phyloP scores from a whole-genome alignment of 768 basidiomycete genomes.

The Neoboletus magnificus region DNA sequence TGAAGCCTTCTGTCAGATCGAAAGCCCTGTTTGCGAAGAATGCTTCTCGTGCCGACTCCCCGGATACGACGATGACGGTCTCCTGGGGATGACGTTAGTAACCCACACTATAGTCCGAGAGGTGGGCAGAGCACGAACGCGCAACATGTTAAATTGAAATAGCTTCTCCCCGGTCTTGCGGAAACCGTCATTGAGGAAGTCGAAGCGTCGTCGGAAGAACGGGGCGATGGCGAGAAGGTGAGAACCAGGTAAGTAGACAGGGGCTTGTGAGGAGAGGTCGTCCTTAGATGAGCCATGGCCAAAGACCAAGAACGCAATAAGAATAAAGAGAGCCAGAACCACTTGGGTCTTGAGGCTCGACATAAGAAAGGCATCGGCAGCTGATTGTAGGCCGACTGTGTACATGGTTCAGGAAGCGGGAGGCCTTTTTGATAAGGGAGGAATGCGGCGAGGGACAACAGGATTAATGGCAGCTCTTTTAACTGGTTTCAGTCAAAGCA shows the following conservation, averaged over 20 bases:
- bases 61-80: slow-evolving; percentile 72
- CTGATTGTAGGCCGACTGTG: slow-evolving; percentile 40
- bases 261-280: slow-evolving; percentile 40
- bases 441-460: slow-evolving; percentile 21
- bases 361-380: slow-evolving; percentile 36
- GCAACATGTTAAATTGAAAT: slow-evolving; percentile 68
- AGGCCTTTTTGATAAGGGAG: slow-evolving; percentile 25
- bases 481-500: slow-evolving; percentile 12
- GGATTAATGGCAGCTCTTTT: slow-evolving; percentile 27
- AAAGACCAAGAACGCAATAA: slow-evolving; percentile 40
- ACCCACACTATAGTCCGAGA: slow-evolving; percentile 11
- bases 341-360: slow-evolving; percentile 34
- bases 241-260: slow-evolving; percentile 55
- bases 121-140: slow-evolving; percentile 41
- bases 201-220: slow-evolving; percentile 68
- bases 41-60: slow-evolving; percentile 61
- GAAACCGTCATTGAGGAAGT: slow-evolving; percentile 73
- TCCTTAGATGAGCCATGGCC: slow-evolving; percentile 41
- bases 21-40: slow-evolving; percentile 71
- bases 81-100: slow-evolving; percentile 43
- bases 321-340: slow-evolving; percentile 31
- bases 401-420: slow-evolving; percentile 35
- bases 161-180: slow-evolving; percentile 59
- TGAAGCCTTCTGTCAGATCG: slow-evolving; percentile 78
- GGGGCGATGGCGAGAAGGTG: slow-evolving; percentile 57